phyloP scores from a whole-genome alignment of 306 rosid genomes.

The Trichosanthes cucumerina region DNA sequence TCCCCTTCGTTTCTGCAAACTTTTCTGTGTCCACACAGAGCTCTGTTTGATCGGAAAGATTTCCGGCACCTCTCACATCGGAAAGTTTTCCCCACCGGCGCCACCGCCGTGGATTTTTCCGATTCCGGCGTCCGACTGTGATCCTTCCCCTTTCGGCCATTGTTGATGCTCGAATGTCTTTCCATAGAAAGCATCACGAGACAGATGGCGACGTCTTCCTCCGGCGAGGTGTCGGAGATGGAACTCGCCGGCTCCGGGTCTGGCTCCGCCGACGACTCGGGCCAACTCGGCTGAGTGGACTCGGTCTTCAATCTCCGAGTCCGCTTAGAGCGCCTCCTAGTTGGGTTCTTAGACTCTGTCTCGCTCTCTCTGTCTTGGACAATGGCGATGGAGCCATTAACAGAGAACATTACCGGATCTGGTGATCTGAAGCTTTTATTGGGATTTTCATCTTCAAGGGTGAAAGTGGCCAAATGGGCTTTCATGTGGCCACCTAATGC shows the following conservation, averaged over 20 bases:
- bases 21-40: slow-evolving; percentile 67
- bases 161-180: slow-evolving; percentile 9
- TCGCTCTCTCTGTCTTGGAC: slow-evolving; percentile 79
- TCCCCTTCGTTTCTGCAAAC: slow-evolving; percentile 3
- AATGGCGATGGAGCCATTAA: neutral
- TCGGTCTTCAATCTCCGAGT: slow-evolving; percentile 23
- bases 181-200: slow-evolving; percentile 79
- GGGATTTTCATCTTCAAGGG: slow-evolving; percentile 7
- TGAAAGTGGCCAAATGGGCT: slow-evolving; percentile 79
- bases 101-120: slow-evolving; percentile 19
- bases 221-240: slow-evolving; percentile 54
- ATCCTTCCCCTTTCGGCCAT: neutral
- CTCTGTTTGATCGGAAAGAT: slow-evolving; percentile 75
- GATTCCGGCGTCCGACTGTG: slow-evolving; percentile 15
- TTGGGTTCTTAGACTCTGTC: slow-evolving; percentile 66
- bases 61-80: slow-evolving; percentile 79
- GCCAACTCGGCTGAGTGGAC: neutral
- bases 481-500: slow-evolving; percentile 96
- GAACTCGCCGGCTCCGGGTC: slow-evolving; percentile 47
- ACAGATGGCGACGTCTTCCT: slow-evolving; percentile 69
- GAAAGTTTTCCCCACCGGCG: slow-evolving; percentile 7
- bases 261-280: slow-evolving; percentile 26
- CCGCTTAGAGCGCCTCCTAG: slow-evolving; percentile 54
- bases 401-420: neutral
- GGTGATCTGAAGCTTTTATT: neutral